Percentiles rank a stretch among this genome's conserved stretches.
These are phyloP conservation scores for Gnetum montanum DNA, from an alignment of 75 land plant genomes.

Conservation along the genomic window DNA sequence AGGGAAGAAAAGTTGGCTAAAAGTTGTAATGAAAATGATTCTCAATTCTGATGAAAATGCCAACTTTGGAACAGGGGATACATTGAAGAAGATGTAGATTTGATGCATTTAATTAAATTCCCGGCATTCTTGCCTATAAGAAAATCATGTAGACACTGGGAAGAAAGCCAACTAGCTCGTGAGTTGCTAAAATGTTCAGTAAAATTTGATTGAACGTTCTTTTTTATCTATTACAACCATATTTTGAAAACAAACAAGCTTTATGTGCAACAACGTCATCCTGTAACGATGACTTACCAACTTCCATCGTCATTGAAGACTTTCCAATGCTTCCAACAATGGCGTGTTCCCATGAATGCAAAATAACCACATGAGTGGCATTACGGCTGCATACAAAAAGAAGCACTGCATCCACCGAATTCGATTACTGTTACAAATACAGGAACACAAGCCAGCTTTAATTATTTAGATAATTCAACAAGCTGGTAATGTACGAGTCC, in stretches of 20 bases:
- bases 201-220: background rate
- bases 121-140: constrained; percentile 1
- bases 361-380: background rate
- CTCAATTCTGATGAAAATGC: background rate
- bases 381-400: background rate
- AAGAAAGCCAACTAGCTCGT: background rate
- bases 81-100: constrained; percentile 1
- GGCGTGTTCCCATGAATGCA: constrained; percentile 3
- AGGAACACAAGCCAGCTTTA: too few relatives aligned
- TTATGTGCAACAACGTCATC: background rate
- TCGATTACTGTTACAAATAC: too few relatives aligned
- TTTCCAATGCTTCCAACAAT: constrained; percentile 9
- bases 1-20: too few relatives aligned
- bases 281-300: constrained; percentile 5
- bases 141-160: constrained; percentile 1
- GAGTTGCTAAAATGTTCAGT: background rate
- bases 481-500: too few relatives aligned
- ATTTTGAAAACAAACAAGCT: background rate
- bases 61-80: constrained; percentile 1
- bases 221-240: background rate
- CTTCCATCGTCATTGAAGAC: constrained; percentile 6
- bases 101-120: constrained; percentile 1
- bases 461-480: too few relatives aligned
- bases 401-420: constrained; percentile 8
- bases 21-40: too few relatives aligned